Percentiles rank a stretch among this genome's conserved stretches.
Evolutionary conservation across 1,284 basidiomycete species (phyloP).

Genomic region (Exobasidium rhododendri): DNA sequence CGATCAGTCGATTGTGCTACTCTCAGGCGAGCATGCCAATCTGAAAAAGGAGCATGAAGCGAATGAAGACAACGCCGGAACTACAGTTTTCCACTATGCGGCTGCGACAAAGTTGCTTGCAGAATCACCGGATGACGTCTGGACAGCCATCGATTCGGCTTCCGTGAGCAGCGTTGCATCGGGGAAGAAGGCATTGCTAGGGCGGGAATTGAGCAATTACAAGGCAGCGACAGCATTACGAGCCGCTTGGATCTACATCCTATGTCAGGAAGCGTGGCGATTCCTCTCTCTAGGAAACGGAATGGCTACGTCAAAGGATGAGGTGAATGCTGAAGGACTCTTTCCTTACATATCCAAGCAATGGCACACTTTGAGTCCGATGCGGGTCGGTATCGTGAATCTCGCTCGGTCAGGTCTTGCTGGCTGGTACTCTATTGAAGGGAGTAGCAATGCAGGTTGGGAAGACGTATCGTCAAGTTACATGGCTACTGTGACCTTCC

Average conservation of each 20-base stretch:
- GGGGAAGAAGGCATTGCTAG: constrained; percentile 28
- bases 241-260: constrained; percentile 36
- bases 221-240: constrained; percentile 15
- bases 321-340: constrained; percentile 21
- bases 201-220: background rate
- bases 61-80: background rate
- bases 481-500: background rate
- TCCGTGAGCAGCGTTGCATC: background rate
- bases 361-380: constrained; percentile 32
- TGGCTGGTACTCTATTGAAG: constrained; percentile 1
- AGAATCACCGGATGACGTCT: constrained; percentile 39
- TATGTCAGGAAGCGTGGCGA: constrained; percentile 29
- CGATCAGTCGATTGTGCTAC: background rate
- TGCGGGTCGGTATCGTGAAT: constrained; percentile 21
- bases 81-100: constrained; percentile 27
- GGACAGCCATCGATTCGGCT: constrained; percentile 31
- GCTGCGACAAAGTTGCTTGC: constrained; percentile 35
- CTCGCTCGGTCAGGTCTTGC: background rate
- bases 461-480: background rate
- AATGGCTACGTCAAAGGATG: constrained; percentile 18
- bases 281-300: constrained; percentile 18
- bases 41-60: constrained; percentile 14
- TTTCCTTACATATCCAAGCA: constrained; percentile 43
- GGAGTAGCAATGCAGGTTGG: background rate
- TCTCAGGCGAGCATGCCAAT: background rate